A percentile compares a stretch with the other conserved stretches of the same genome.
phyloP scores from a whole-genome alignment of 768 basidiomycete species.

The Tylopilus sp. region DNA sequence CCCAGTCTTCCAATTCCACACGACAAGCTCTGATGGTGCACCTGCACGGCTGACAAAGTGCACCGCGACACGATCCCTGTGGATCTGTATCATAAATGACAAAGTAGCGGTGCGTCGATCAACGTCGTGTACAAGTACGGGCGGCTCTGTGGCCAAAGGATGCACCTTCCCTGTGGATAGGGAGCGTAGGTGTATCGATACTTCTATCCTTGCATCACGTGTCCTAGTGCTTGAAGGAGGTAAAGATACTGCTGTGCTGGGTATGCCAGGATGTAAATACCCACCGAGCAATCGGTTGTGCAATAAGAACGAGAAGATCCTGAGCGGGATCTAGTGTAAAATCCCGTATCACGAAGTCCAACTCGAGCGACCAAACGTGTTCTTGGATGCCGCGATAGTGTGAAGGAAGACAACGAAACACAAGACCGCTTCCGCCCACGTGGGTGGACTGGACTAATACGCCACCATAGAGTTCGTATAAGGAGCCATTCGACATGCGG shows the following conservation, averaged over 20 bases:
- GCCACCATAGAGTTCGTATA: slow-evolving; percentile 60
- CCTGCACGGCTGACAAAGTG: slow-evolving; percentile 37
- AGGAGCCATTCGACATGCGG: slow-evolving; percentile 39
- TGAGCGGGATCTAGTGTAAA: slow-evolving; percentile 66
- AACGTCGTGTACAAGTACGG: slow-evolving; percentile 28
- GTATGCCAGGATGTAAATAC: slow-evolving; percentile 8
- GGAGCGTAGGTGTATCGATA: slow-evolving; percentile 41
- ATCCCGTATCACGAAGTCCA: slow-evolving; percentile 44
- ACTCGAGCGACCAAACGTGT: slow-evolving; percentile 40
- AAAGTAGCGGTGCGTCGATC: slow-evolving; percentile 17
- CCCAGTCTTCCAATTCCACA: slow-evolving; percentile 71
- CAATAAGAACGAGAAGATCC: slow-evolving; percentile 55
- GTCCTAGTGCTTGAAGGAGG: slow-evolving; percentile 9
- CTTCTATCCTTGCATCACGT: slow-evolving; percentile 17
- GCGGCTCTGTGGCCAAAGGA: slow-evolving; percentile 37
- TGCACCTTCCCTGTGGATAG: slow-evolving; percentile 46
- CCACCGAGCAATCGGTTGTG: slow-evolving; percentile 35
- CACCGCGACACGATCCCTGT: slow-evolving; percentile 49
- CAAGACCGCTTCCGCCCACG: slow-evolving; percentile 27
- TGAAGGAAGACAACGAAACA: slow-evolving; percentile 51
- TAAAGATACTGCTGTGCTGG: neutral
- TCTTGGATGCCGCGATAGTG: slow-evolving; percentile 43
- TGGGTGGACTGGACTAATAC: slow-evolving; percentile 44
- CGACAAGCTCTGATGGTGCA: slow-evolving; percentile 43
- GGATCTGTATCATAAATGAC: slow-evolving; percentile 53